These are phyloP conservation scores for Ophiosphaerella narmari DNA, from an alignment of 2,329 filamentous ascomycete genomes.

Conservation along the genomic window DNA sequence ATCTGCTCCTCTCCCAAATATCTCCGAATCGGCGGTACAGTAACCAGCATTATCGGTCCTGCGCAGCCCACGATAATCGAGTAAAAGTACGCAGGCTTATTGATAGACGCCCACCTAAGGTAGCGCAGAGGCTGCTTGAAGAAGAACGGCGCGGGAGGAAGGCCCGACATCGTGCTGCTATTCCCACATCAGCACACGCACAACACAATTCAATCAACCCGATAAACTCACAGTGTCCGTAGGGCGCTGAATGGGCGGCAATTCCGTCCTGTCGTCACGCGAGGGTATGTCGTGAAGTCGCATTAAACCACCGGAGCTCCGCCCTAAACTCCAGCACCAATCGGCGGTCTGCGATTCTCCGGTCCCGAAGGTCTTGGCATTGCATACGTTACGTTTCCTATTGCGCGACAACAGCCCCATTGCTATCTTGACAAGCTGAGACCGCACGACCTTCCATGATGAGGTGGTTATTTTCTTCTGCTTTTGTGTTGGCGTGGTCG, in stretches of 20 bases:
- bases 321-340: constrained; percentile 12
- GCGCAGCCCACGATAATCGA: constrained; percentile 73
- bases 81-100: constrained; percentile 91
- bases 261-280: neutral
- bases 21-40: constrained; percentile 74
- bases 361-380: constrained; percentile 38
- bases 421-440: constrained; percentile 12
- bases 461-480: constrained; percentile 73
- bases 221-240: neutral
- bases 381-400: constrained; percentile 44
- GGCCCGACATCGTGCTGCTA: constrained; percentile 59
- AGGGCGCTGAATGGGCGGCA: neutral
- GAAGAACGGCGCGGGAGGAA: constrained; percentile 64
- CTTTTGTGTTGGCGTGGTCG: constrained; percentile 66
- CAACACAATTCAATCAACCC: neutral
- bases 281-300: constrained; percentile 3
- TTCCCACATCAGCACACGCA: constrained; percentile 5
- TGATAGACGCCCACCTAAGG: constrained; percentile 83
- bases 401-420: constrained; percentile 7
- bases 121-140: constrained; percentile 83
- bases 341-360: constrained; percentile 31
- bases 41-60: constrained; percentile 72
- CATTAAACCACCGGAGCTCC: constrained; percentile 4
- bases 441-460: constrained; percentile 58
- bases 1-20: constrained; percentile 71